Evolutionary conservation across 441 rosid species (phyloP).

Genomic region (Eruca vesicaria): DNA sequence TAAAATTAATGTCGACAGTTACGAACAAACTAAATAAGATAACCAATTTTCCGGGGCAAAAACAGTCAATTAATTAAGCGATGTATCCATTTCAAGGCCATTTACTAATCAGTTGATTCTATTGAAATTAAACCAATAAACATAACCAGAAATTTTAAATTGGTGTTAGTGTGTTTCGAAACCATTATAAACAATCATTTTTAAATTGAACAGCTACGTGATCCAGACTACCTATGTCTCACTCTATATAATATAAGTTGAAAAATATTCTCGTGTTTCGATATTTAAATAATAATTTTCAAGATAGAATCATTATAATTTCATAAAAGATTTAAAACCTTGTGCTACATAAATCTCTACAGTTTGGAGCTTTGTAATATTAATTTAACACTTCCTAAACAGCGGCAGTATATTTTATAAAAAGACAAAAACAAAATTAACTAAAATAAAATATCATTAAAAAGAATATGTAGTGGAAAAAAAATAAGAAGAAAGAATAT

Average conservation of each 20-base stretch:
- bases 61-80: background rate
- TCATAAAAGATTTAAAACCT: background rate
- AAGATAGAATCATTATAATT: background rate
- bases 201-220: background rate
- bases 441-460: background rate
- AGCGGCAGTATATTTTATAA: background rate
- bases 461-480: background rate
- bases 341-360: conserved; percentile 2
- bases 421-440: background rate
- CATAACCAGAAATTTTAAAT: background rate
- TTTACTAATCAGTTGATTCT: background rate
- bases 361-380: background rate
- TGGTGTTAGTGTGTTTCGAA: background rate
- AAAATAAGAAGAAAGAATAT: background rate
- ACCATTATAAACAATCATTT: background rate
- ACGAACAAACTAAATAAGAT: background rate
- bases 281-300: background rate
- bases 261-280: background rate
- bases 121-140: background rate
- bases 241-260: background rate
- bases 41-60: background rate
- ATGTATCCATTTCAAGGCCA: conserved; percentile 3
- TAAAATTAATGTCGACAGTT: background rate
- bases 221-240: background rate
- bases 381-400: background rate